Evolutionary conservation across 352 stramenopile species (phyloP).

Genomic region (Globisporangium iwayamae): DNA sequence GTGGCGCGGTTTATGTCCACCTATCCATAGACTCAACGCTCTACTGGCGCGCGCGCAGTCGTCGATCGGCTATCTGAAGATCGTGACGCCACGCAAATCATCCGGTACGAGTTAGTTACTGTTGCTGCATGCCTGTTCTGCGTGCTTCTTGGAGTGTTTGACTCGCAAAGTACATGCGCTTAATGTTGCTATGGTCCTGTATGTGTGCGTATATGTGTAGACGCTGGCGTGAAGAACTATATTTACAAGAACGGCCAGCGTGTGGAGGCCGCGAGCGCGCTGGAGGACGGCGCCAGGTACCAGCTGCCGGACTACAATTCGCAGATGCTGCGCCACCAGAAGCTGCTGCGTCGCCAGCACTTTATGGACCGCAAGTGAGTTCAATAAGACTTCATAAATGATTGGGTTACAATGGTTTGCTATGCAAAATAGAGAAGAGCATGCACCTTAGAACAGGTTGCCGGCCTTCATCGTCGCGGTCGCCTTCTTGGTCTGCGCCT

Average conservation of each 20-base stretch:
- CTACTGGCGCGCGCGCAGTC: constrained; percentile 79
- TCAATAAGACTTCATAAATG: background rate
- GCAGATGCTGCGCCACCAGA: constrained; percentile 67
- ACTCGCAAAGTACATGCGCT: background rate
- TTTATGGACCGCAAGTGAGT: constrained; percentile 81
- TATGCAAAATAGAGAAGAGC: constrained; percentile 10
- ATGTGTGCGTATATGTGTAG: constrained; percentile 20
- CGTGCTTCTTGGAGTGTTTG: background rate
- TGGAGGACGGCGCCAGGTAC: constrained; percentile 60
- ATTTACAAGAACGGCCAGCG: constrained; percentile 82
- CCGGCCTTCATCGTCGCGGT: constrained; percentile 35
- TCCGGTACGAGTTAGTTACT: constrained; percentile 31
- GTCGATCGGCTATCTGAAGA: constrained; percentile 83
- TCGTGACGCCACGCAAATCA: constrained; percentile 69
- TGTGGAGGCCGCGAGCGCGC: constrained; percentile 36
- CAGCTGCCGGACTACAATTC: constrained; percentile 70
- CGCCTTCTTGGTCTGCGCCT: constrained; percentile 68
- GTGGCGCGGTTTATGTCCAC: background rate
- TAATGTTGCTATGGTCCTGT: background rate
- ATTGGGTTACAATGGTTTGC: too few species aligned
- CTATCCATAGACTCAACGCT: constrained; percentile 40
- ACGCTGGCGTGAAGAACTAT: constrained; percentile 69
- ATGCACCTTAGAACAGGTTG: constrained; percentile 35
- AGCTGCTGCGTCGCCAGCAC: constrained; percentile 78
- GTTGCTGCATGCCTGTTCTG: background rate